A percentile compares a stretch with the other conserved stretches of the same genome.
phyloP scores from a whole-genome alignment of 495 filamentous ascomycete species.

The Talaromyces proteolyticus region DNA sequence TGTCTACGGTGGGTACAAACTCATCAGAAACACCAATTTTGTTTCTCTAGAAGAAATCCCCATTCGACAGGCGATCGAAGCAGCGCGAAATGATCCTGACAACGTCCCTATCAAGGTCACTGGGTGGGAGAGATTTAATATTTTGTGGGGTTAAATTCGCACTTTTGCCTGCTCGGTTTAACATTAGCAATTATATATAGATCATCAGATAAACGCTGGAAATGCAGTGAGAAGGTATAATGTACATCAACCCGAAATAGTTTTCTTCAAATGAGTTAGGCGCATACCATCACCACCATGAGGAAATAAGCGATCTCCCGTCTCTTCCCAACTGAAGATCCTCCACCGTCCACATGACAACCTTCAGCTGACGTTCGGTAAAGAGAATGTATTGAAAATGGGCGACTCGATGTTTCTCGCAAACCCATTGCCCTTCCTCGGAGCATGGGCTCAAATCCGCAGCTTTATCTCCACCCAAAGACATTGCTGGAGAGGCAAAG shows the following conservation, averaged over 20 bases:
- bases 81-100: slow-evolving; percentile 24
- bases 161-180: no score
- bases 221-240: background rate
- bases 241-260: background rate
- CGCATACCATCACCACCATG: background rate
- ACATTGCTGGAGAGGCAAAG: background rate
- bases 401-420: slow-evolving; percentile 1
- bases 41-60: slow-evolving; percentile 26
- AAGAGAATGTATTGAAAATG: background rate
- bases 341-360: slow-evolving; percentile 5
- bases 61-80: slow-evolving; percentile 21
- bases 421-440: slow-evolving; percentile 1
- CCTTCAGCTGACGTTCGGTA: slow-evolving; percentile 4
- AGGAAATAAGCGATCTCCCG: background rate
- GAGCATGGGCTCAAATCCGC: background rate
- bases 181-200: background rate
- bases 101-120: slow-evolving; percentile 21
- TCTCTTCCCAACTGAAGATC: slow-evolving; percentile 1
- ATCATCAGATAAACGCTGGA: background rate
- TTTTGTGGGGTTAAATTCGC: slow-evolving; percentile 24
- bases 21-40: slow-evolving; percentile 28
- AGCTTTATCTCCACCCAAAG: background rate
- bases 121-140: slow-evolving; percentile 19
- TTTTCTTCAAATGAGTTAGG: background rate
- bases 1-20: slow-evolving; percentile 36